Base-by-base conservation (phyloP, 2,329 filamentous ascomycete species). In the Alternaria sp. region DNA sequence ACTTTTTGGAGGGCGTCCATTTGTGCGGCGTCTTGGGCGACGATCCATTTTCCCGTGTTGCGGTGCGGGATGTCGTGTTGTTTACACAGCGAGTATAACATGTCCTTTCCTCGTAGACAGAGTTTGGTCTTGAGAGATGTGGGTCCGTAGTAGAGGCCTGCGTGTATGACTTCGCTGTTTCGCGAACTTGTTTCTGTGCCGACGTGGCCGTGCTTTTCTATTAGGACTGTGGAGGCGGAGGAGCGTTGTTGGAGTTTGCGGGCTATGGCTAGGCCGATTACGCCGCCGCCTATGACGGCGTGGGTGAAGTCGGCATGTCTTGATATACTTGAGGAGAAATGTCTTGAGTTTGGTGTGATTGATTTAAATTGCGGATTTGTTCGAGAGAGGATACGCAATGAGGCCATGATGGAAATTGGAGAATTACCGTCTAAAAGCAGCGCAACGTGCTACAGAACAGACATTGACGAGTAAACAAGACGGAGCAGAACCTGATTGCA, bases 141-240 rank as follows among this genome's bases (percentile, higher is more conserved):
- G 6, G 85, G 77, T 15, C 91, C 92, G 80, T 97, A 97, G 85
- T 97, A 98, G 67, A 98, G 86, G 13, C 96, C 96, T 1, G 93
- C 96, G 79, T 99, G 96, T 72, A 99, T 96, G 59, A 98, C 95
- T 86, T 98, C 94, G 75, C 91, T 95, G 83, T 97, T 97, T 70
- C 94, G 90, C 68, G 91, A 92, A 66, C 91, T 94, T 0, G 93
- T 97, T 82, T 97, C 94, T 26, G 89, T 95, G 53, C 94, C 94
- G 25, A 92, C 85, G 54, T 86, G 85, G 21, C 84, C 80, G 83
- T 97, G 92, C 25, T 91, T 89, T 81, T 97, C 94, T 2, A 97
- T 88, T 57, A 97, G 84, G 12, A 97, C 85, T 0, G 92, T 95
- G 3, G 87, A 88, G 6, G 86, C 85, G 19, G 85, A 83, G 30